Percentiles rank a stretch among this genome's conserved stretches.
Conservation (phyloP, 352 stramenopile genomes). For the Globisporangium paddicum region DNA sequence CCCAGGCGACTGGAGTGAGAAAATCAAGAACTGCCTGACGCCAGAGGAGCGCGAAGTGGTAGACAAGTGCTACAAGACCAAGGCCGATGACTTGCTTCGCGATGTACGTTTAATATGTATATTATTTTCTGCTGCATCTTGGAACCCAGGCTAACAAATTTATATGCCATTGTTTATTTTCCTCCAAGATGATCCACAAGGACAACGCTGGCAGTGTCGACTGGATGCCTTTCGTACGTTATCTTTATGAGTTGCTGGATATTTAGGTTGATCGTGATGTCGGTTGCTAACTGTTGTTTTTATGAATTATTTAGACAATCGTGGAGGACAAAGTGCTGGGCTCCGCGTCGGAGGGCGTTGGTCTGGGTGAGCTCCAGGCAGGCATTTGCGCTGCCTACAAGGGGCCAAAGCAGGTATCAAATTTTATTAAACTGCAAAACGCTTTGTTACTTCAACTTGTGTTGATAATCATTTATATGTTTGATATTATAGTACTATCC, state of each 20-base stretch:
- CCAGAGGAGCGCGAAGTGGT: slow-evolving; percentile 46
- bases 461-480: neutral
- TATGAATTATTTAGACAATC: slow-evolving; percentile 32
- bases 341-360: slow-evolving; percentile 48
- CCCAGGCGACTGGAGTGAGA: slow-evolving; percentile 63
- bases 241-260: neutral
- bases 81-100: slow-evolving; percentile 45
- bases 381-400: slow-evolving; percentile 66
- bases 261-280: neutral
- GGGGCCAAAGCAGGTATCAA: slow-evolving; percentile 34
- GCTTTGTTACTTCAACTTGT: neutral
- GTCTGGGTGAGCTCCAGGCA: slow-evolving; percentile 48
- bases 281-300: neutral
- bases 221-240: slow-evolving; percentile 78
- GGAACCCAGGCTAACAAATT: neutral
- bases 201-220: slow-evolving; percentile 38
- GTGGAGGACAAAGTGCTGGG: slow-evolving; percentile 58
- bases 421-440: neutral
- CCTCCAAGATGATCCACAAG: slow-evolving; percentile 54
- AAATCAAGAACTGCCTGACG: slow-evolving; percentile 68
- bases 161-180: neutral
- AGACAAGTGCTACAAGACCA: slow-evolving; percentile 57
- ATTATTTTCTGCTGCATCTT: neutral
- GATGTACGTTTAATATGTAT: slow-evolving; percentile 19
- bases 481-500: slow-evolving; percentile 36